phyloP scores from a whole-genome alignment of 345 rosid genomes.

The Citrus inodora region DNA sequence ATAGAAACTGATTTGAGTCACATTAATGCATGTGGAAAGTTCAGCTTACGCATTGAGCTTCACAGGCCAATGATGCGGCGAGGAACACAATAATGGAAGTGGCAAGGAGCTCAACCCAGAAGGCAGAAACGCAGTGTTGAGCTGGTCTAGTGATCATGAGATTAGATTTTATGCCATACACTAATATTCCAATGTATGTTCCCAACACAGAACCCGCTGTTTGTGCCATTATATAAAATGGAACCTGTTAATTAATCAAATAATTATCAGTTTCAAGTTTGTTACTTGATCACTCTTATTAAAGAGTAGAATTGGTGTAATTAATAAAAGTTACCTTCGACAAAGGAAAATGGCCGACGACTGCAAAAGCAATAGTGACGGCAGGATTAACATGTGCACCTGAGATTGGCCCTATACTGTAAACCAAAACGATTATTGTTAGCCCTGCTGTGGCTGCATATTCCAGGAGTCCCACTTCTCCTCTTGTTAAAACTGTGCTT shows the following conservation, averaged over 20 bases:
- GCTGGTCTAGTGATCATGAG: slow-evolving; percentile 60
- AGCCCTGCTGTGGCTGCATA: slow-evolving; percentile 72
- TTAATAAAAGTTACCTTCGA: slow-evolving; percentile 39
- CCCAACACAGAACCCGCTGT: slow-evolving; percentile 58
- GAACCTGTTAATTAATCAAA: slow-evolving; percentile 43
- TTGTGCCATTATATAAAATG: slow-evolving; percentile 71
- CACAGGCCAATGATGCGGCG: slow-evolving; percentile 47
- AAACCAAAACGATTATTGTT: slow-evolving; percentile 60
- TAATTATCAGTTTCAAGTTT: neutral
- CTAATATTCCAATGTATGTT: slow-evolving; percentile 45
- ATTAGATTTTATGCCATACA: slow-evolving; percentile 54
- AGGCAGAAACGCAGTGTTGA: slow-evolving; percentile 54
- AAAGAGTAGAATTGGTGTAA: neutral
- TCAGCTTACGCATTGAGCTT: slow-evolving; percentile 55
- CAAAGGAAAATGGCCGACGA: slow-evolving; percentile 74
- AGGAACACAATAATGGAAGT: slow-evolving; percentile 67
- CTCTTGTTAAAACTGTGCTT: slow-evolving; percentile 47
- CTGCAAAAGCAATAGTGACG: slow-evolving; percentile 70
- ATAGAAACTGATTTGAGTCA: neutral
- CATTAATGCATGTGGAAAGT: neutral
- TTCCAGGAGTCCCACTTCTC: slow-evolving; percentile 62
- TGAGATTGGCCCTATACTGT: slow-evolving; percentile 68
- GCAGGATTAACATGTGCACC: slow-evolving; percentile 92
- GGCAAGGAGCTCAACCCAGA: slow-evolving; percentile 75
- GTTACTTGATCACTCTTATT: neutral